A percentile compares a stretch with the other conserved stretches of the same genome.
phyloP scores from a whole-genome alignment of 2,329 filamentous ascomycete genomes.

The Nemania sp. region DNA sequence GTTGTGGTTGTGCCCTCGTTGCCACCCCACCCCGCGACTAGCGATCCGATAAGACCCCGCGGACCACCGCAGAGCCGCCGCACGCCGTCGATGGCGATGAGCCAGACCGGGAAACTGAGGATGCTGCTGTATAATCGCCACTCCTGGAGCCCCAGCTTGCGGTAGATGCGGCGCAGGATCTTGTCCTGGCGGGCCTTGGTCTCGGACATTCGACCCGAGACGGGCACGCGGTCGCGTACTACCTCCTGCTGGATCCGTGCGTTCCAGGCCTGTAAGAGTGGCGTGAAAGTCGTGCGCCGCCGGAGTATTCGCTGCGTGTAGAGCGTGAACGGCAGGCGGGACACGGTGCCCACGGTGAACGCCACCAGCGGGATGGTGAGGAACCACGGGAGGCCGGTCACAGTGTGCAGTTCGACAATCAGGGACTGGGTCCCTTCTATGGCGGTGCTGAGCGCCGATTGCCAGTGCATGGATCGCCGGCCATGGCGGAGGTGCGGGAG shows the following conservation, averaged over 20 bases:
- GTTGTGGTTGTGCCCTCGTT: neutral
- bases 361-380: conserved; percentile 66
- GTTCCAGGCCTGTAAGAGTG: conserved; percentile 54
- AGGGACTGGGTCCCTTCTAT: conserved; percentile 56
- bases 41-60: conserved; percentile 52
- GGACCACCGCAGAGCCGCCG: conserved; percentile 60
- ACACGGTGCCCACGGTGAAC: conserved; percentile 57
- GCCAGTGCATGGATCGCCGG: conserved; percentile 51
- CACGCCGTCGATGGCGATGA: conserved; percentile 63
- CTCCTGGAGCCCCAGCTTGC: conserved; percentile 56
- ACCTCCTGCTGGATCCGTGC: conserved; percentile 45
- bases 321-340: conserved; percentile 61
- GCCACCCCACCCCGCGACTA: conserved; percentile 44
- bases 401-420: conserved; percentile 58
- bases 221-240: conserved; percentile 32
- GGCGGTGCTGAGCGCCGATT: conserved; percentile 45
- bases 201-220: conserved; percentile 38
- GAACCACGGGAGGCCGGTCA: conserved; percentile 64
- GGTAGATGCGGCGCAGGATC: conserved; percentile 44
- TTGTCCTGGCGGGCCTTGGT: conserved; percentile 47
- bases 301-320: conserved; percentile 53
- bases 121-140: conserved; percentile 60
- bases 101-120: conserved; percentile 61
- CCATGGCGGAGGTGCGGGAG: conserved; percentile 12
- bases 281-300: conserved; percentile 48